phyloP scores from a whole-genome alignment of 495 filamentous ascomycete species.

The Glonium stellatum region DNA sequence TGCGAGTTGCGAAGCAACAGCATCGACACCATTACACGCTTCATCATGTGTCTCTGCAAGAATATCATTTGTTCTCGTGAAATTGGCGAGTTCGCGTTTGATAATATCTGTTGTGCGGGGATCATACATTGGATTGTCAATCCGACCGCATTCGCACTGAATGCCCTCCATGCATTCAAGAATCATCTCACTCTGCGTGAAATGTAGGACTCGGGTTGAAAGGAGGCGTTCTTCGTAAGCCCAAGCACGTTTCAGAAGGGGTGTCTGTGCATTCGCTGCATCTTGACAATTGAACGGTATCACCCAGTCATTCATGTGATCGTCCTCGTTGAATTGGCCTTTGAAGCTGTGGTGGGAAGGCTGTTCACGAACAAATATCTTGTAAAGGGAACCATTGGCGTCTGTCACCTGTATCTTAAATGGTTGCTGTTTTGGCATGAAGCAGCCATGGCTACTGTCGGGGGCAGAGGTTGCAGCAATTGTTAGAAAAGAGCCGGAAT shows the following conservation, averaged over 20 bases:
- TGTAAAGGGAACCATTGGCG: slow-evolving; percentile 20
- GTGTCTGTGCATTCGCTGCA: slow-evolving; percentile 19
- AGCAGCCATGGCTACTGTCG: slow-evolving; percentile 15
- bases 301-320: slow-evolving; percentile 27
- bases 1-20: slow-evolving; percentile 21
- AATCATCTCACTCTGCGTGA: slow-evolving; percentile 25
- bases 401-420: slow-evolving; percentile 28
- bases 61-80: not conserved
- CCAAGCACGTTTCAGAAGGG: slow-evolving; percentile 26
- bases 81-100: slow-evolving; percentile 23
- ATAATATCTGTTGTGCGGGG: slow-evolving; percentile 20
- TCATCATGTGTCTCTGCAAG: not conserved
- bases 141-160: slow-evolving; percentile 27
- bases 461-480: slow-evolving; percentile 24
- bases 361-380: slow-evolving; percentile 26
- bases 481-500: slow-evolving; percentile 22
- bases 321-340: slow-evolving; percentile 20
- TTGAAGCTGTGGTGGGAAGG: slow-evolving; percentile 27
- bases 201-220: slow-evolving; percentile 25
- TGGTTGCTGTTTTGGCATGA: slow-evolving; percentile 15
- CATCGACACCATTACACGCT: slow-evolving; percentile 12
- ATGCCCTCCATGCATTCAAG: slow-evolving; percentile 28
- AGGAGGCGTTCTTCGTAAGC: slow-evolving; percentile 27
- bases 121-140: slow-evolving; percentile 20
- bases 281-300: slow-evolving; percentile 21